Evolutionary conservation across 306 rosid species (phyloP), one percentile per base, ranked within the genome.

Genomic region (Luffa aegyptiaca): DNA sequence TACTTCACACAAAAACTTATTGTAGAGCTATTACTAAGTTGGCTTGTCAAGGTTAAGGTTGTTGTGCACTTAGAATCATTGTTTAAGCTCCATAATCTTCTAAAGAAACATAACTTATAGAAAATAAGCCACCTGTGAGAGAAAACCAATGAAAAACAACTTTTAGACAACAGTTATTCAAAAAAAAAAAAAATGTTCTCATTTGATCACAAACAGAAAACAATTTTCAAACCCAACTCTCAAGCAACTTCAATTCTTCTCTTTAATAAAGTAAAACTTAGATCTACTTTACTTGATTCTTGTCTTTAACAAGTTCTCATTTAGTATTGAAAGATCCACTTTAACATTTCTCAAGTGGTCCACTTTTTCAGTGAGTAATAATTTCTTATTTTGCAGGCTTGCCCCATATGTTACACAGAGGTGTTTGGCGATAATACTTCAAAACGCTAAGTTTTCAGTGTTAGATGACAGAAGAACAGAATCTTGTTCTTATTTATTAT

Each of bases 351-450:
- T 48, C 16, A 5, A n/a, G 33, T 20, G 18, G 31, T 17, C 26
- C 26, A 56, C 62, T 6, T 56, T 56, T 61, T 41, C 5, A 39
- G 13, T 39, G 73, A 66, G 14, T 69, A 69, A 69, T 69, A 20
- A 10, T 42, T 26, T 1, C 2, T 44, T 20, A 8, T 55, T 63
- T 69, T 81, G 68, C 90, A 94, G 98, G 98, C 98, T 65, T 94
- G 98, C 84, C 98, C 98, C 71, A 87, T 94, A 61, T 94, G 98
- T 83, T 92, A 89, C 89, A 90, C 86, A 5, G 96, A 94, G 87
- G 98, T 94, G 66, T 92, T 88, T 68, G 91, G 89, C 26, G 93
- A 89, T 58, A 83, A 89, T 63, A 83, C 77, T 42, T 84, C 91
- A 7, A 52, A 84, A 84, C 86, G 75, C 65, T 86, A 87, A 73